Base-by-base conservation (phyloP, 163 green algal genomes). In the Trebouxiophyceae sp. region DNA sequence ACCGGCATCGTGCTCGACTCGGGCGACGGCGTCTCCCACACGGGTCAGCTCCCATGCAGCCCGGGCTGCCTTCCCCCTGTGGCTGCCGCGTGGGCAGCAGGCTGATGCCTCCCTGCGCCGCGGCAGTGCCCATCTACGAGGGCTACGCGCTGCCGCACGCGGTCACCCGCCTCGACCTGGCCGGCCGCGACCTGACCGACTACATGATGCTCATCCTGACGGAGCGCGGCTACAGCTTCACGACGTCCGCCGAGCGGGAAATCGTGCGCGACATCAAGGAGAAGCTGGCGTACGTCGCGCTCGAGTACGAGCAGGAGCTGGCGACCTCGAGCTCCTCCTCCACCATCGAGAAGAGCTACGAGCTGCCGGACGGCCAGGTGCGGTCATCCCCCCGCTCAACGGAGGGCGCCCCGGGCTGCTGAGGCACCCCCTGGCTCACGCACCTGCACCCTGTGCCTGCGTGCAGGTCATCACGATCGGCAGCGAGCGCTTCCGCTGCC, bases 211-310 rank as follows among this genome's bases (percentile, higher is more conserved):
- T 91, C 64, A 85, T 87, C 65, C 65, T 95, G 29, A 89, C 84
- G 71, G 92, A 98, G 85, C 86, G 93, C 44, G 93, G 93, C 54
- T 96, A 97, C 86, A 91, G 80, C 29, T 99, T 99, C 84, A 97
- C 87, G 55, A 98, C 92, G 47, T 91, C 89, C 29, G 80, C 91
- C 31, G 93, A 99, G 84, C 85, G 88, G 54, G 93, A 99, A 78
- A 98, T 98, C 62, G 93, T 98, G 57, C 84, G 93, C 12, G 93
- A 98, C 81, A 97, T 99, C 73, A 99, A 99, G 89, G 93, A 99
- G 82, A 97, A 97, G 91, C 86, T 98, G 39, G 84, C 83, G 22
- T 99, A 98, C 68, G 93, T 99, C 19, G 93, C 93, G 24, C 63
- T 93, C 19, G 94, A 99, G 82, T 99, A 91, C 73, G 92, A 97